Evolutionary conservation across 345 rosid species (phyloP), one percentile per base, ranked within the genome.

Genomic region (Gynandropsis gynandra): DNA sequence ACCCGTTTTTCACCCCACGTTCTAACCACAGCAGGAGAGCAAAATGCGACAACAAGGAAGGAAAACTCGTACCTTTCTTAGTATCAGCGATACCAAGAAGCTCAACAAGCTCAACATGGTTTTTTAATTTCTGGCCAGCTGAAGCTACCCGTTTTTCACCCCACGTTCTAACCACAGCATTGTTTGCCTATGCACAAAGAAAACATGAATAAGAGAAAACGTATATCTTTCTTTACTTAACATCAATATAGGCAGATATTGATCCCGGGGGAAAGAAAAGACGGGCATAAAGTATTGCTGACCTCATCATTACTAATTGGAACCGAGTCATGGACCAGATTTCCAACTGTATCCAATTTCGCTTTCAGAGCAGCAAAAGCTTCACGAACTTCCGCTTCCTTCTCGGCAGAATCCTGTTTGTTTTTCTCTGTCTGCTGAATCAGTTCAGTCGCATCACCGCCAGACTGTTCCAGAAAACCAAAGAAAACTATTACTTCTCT

Each of bases 21-120:
- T 58, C 77, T 80, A 52, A 62, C 50, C 39, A 82, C 80, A 61
- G 66, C 65, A 38, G n/a, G 8, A 43, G 43, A 15, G 18, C 2
- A 44, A 18, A 57, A 36, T n/a, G 5, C 18, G 13, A 43, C 1
- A 16, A 32, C 15, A 9, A 13, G 5, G 31, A 50, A 2, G 29
- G 29, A 2, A 24, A 24, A 24, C 4, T 24, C 29, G 4, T 24
- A 87, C 98, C 96, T 76, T 62, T 90, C 69, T 80, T 84, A 40
- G 57, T 42, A 59, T 90, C 89, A 0, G 95, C 96, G 47, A 90
- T 80, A 10, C 72, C 96, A 27, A 84, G 80, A 62, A 80, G 83
- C 65, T 90, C 96, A 54, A 90, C 87, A 10, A 90, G 98, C 50
- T 90, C 96, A 13, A 90, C 96, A 68, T 90, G 98, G 66, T 80